Evolutionary conservation across 257 asterid species (phyloP).

Genomic region (Prunella vulgaris): DNA sequence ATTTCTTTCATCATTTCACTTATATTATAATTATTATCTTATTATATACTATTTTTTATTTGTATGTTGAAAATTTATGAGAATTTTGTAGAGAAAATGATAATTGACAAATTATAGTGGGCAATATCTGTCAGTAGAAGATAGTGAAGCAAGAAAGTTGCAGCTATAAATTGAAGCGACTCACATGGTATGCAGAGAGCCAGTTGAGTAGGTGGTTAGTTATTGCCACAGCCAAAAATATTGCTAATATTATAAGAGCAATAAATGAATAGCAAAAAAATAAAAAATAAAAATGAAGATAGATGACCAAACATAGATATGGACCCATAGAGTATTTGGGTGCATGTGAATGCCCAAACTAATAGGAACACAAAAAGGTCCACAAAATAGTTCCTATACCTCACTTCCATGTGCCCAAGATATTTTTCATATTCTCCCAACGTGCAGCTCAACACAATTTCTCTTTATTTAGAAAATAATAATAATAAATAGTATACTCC

Average conservation of each 20-base stretch:
- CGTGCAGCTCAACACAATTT: background rate
- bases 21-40: too few species aligned
- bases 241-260: background rate
- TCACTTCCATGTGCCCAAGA: constrained; percentile 7
- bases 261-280: background rate
- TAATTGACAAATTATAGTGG: background rate
- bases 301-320: constrained; percentile 28
- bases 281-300: background rate
- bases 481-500: too few species aligned
- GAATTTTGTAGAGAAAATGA: too few species aligned
- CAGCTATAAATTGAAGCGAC: constrained; percentile 4
- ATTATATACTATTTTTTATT: too few species aligned
- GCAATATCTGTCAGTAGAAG: constrained; percentile 11
- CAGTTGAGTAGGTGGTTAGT: constrained; percentile 10
- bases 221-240: constrained; percentile 6
- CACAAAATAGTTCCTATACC: constrained; percentile 12
- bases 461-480: background rate
- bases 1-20: too few species aligned
- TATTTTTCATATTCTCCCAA: constrained; percentile 9
- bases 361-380: constrained; percentile 17
- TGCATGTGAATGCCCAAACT: constrained; percentile 25
- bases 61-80: background rate
- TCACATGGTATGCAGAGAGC: constrained; percentile 28
- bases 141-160: constrained; percentile 27
- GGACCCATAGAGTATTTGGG: constrained; percentile 25